Evolutionary conservation across 495 filamentous ascomycete species (phyloP), one percentile per base, ranked within the genome.

Genomic region (Daldinia bambusicola): DNA sequence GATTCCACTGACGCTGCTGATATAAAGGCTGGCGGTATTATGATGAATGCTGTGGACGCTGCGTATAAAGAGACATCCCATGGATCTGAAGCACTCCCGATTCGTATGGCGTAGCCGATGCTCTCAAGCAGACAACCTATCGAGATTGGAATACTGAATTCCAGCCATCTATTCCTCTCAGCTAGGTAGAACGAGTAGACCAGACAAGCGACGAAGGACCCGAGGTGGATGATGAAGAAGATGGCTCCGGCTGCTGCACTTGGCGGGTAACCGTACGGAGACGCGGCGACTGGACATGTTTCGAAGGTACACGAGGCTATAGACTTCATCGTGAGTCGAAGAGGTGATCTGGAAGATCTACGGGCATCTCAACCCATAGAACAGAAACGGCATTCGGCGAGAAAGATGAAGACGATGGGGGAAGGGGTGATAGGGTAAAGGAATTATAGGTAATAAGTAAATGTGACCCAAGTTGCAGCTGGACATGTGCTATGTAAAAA

Each of bases 11-110:
- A 73, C 71, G 61, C 66, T 66, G 63, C 59, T 2, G 71, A 70
- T 22, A 74, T 34, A 22, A 69, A 74, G 4, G 66, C 66, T 37
- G 71, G 71, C 10, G 71, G 62, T 38, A 74, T 57, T 48, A 61
- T 48, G 38, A 74, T 58, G 20, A 74, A 74, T 16, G 71, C 7
- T 30, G 67, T 74, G 22, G 71, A 74, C 10, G 61, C 43, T 9
- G 71, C 71, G 22, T 69, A 74, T 56, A 74, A 55, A 20, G n/a
- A 36, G 14, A 74, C 67, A 30, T 74, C 62, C 71, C 71, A 74
- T 5, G 71, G 71, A 45, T 74, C 51, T 13, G 59, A 10, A 18
- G 62, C 40, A 55, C 71, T 74, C 53, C 61, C 71, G 13, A 74
- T 30, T 16, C 71, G 57, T 16, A 67, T 43, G 3, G 31, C 66